Percentiles rank a stretch among this genome's conserved stretches.
Evolutionary conservation across 148 eudicot genomes (phyloP).

Genomic region (Camellia sinensis): DNA sequence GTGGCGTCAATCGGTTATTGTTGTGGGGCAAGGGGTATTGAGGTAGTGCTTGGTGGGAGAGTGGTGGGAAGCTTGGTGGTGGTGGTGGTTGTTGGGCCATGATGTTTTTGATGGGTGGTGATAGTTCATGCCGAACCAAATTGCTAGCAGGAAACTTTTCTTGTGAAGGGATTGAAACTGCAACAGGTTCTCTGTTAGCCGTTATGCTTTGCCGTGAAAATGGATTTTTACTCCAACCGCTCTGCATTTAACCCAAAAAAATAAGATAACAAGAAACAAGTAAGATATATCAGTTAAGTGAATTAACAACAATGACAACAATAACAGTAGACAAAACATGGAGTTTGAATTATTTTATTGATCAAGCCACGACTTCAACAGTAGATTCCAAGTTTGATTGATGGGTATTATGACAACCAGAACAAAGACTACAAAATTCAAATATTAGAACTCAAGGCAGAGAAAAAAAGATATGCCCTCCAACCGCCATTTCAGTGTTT

Average conservation of each 20-base stretch:
- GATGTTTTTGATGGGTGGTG: neutral
- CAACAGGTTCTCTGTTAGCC: conserved; percentile 13
- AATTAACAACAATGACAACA: neutral
- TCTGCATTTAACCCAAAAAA: conserved; percentile 42
- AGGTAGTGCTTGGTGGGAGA: conserved; percentile 13
- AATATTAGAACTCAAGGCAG: too few species aligned
- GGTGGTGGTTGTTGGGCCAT: conserved; percentile 8
- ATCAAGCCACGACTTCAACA: neutral
- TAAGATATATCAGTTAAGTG: conserved; percentile 5
- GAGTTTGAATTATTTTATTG: too few species aligned
- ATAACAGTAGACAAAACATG: neutral
- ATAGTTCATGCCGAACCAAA: conserved; percentile 18
- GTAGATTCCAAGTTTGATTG: too few species aligned
- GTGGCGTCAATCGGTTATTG: neutral
- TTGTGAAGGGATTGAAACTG: conserved; percentile 21
- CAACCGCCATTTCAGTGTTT: too few species aligned
- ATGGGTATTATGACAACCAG: neutral
- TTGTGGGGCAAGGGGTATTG: conserved; percentile 20
- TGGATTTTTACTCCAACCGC: conserved; percentile 70
- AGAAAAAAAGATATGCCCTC: neutral
- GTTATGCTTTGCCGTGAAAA: conserved; percentile 48
- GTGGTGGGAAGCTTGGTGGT: neutral
- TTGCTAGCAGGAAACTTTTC: conserved; percentile 18
- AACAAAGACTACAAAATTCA: neutral
- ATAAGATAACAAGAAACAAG: conserved; percentile 5